Evolutionary conservation across 1,139 yeast species (phyloP).

Genomic region (Kodamaea sp.): DNA sequence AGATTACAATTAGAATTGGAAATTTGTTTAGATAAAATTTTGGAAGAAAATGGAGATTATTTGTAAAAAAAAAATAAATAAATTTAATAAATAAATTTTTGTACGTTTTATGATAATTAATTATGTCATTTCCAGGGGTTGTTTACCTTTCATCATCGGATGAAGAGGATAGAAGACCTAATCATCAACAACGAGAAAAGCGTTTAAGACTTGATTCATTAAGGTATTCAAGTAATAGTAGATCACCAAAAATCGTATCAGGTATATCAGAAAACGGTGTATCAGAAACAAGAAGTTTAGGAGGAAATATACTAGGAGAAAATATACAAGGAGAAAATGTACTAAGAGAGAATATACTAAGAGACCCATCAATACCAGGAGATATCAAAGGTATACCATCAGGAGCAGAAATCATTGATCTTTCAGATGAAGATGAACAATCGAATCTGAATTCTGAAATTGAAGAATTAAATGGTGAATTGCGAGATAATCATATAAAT

Average conservation of each 20-base stretch:
- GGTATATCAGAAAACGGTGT: too few species aligned
- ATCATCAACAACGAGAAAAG: not conserved
- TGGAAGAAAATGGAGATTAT: conserved; percentile 50
- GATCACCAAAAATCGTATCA: too few species aligned
- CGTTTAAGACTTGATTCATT: conserved; percentile 1
- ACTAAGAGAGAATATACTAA: too few species aligned
- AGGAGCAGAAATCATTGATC: too few species aligned
- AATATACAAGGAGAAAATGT: too few species aligned
- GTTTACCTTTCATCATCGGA: conserved; percentile 4
- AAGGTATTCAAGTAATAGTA: not conserved
- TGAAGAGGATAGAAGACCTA: not conserved
- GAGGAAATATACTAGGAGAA: too few species aligned
- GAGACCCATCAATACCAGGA: too few species aligned
- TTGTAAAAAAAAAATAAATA: conserved; percentile 10
- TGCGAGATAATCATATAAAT: not conserved
- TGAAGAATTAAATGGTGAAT: not conserved
- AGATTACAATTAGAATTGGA: conserved; percentile 39
- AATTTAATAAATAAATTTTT: conserved; percentile 1
- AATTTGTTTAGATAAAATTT: conserved; percentile 43
- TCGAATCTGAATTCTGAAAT: not conserved
- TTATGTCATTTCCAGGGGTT: conserved; percentile 2
- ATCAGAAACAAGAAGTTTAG: too few species aligned
- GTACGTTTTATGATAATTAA: not conserved
- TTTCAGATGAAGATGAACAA: conserved; percentile 2
- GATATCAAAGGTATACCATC: too few species aligned